A percentile compares a stretch with the other conserved stretches of the same genome.
Evolutionary conservation across 345 rosid genomes (phyloP).

Genomic region (Populus deltoides): DNA sequence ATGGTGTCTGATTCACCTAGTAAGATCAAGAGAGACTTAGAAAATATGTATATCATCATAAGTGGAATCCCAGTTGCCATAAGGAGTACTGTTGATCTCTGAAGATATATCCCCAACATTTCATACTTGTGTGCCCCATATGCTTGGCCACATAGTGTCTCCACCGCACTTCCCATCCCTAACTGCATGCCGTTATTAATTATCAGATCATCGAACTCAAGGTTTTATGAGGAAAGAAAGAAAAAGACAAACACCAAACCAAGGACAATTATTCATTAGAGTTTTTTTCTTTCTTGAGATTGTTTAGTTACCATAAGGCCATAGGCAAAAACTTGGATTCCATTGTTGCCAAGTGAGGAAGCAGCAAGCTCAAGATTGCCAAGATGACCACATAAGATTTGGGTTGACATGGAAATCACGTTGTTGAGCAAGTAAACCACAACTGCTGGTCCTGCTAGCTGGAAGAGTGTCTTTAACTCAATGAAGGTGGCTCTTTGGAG

Average conservation of each 20-base stretch:
- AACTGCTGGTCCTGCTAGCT: conserved; percentile 19
- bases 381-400: conserved; percentile 19
- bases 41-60: conserved; percentile 47
- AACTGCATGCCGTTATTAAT: neutral
- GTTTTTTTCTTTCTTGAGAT: no score
- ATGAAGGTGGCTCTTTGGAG: conserved; percentile 39
- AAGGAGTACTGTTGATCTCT: conserved; percentile 60
- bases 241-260: no score
- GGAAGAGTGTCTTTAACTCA: conserved; percentile 34
- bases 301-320: conserved; percentile 15
- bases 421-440: conserved; percentile 20
- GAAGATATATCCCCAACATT: conserved; percentile 70
- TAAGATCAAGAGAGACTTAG: conserved; percentile 41
- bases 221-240: no score
- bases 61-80: conserved; percentile 48
- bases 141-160: conserved; percentile 79
- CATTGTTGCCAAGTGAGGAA: conserved; percentile 17
- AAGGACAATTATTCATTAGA: neutral
- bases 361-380: conserved; percentile 27
- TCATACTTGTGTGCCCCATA: conserved; percentile 65
- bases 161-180: conserved; percentile 78
- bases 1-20: conserved; percentile 23
- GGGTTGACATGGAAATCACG: conserved; percentile 17
- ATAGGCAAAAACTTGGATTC: conserved; percentile 22
- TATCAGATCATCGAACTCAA: no score